Evolutionary conservation across 441 rosid species (phyloP), one percentile per base, ranked within the genome.

Genomic region (Jatropha podagrica): DNA sequence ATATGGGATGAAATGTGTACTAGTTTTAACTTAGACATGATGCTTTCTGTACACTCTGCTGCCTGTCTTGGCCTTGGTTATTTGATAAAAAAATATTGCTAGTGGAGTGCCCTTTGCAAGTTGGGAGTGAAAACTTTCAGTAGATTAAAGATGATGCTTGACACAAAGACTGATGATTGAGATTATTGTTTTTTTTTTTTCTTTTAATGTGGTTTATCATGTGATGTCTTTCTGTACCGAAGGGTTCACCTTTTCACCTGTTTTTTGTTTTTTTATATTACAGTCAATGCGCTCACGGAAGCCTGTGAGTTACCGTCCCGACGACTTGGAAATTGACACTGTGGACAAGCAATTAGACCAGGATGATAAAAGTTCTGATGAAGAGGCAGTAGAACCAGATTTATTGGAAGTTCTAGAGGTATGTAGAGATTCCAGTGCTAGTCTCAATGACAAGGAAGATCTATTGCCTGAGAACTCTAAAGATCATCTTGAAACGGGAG

Each of bases 211-310:
- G 10, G 40, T 23, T 26, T 42, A 7, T 9, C 32, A 26, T 38
- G 10, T 74, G 32, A 9, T 20, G 6, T 61, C 9, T 26, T 13
- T 55, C 13, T 4, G 26, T 60, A 68, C 20, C 27, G 18, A 72
- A n/a, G 55, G 2, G 32, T 32, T 61, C 11, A 54, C 41, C 41
- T 17, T 62, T 18, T 72, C 9, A 23, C 27, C 23, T 32, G 3
- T 63, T 78, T 61, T 77, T n/a, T 55, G 71, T 70, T 59, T 78
- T 65, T 84, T 54, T 71, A 32, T 77, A 71, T 42, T 69, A 63
- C 88, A 96, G 99, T 92, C 99, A 75, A 81, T 71, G 55, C 95
- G 97, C 59, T 76, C 86, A 32, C 81, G 89, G 79, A 94, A 90
- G 76, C 82, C 86, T 68, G 92, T 83, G 74, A 80, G 64, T 72